Evolutionary conservation across 768 basidiomycete species (phyloP), one percentile per base, ranked within the genome.

Genomic region (Hirschioporus abietinus): DNA sequence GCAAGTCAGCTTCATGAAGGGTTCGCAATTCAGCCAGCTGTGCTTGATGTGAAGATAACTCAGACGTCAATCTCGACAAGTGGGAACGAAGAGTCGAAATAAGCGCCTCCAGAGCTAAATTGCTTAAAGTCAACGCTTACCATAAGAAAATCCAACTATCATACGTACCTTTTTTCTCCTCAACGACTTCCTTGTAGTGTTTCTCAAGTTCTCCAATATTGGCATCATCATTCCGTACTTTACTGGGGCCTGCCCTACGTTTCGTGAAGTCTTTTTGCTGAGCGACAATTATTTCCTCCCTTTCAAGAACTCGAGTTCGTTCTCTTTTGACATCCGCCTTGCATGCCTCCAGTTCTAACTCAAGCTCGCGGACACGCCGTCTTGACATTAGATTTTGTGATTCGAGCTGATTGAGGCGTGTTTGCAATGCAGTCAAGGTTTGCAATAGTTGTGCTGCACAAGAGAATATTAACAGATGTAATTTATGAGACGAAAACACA

Each of bases 301-400:
- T 81, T 65, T 88, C 86, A 35, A 86, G 76, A 15, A 91, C 79
- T 26, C 85, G 78, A 1, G 88, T 88, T 17, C 91, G 83, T 73
- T 94, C 92, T 65, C 81, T 79, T 0, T 82, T 84, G 1, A 92
- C 89, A 60, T 95, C 91, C n/a, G 84, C 82, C 73, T 90, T 92
- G 70, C 91, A 92, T 17, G 84, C 84, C 68, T 96, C 93, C 7
- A 97, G 82, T 74, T 96, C 95, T 65, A 83, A 79, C 76, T 97
- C 95, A 1, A 97, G 82, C 72, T 96, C 95, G 42, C 87, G 79
- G n/a, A 97, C 91, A 20, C 94, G 83, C 26, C 91, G 81, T 1
- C 92, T 83, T 5, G 93, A 94, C 9, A 92, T 84, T 4, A 88
- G 81, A 70, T 96, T 96, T 72, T 96, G 92, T 0, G 86, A 83